Conservation (phyloP, 139 green algal genomes). For the Chlorella vulgaris region DNA sequence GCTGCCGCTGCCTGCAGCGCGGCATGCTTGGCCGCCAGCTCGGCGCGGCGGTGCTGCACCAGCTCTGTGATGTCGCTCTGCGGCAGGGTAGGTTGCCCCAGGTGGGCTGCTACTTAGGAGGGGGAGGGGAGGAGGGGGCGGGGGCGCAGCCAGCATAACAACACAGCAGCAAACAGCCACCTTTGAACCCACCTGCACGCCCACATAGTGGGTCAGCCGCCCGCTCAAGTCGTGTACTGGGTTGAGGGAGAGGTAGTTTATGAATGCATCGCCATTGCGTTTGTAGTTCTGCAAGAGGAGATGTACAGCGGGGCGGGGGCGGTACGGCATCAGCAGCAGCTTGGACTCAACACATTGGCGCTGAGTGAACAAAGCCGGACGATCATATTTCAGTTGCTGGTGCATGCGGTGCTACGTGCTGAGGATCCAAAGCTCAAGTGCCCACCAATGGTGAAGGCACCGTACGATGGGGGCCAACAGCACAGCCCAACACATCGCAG, state of each 20-base stretch:
- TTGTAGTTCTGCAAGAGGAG: conserved; percentile 63
- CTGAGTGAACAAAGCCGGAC: too few species aligned
- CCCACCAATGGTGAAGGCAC: too few species aligned
- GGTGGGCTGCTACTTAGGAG: too few species aligned
- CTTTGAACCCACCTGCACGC: too few species aligned
- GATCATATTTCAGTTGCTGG: too few species aligned
- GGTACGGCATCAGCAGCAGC: not conserved
- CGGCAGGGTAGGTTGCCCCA: not conserved
- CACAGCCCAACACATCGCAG: too few species aligned
- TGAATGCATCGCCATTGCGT: conserved; percentile 70
- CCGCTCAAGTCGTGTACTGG: conserved; percentile 67
- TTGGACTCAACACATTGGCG: not conserved
- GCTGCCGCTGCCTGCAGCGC: conserved; percentile 66
- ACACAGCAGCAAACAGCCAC: not conserved
- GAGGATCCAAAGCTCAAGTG: too few species aligned
- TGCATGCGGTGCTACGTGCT: too few species aligned
- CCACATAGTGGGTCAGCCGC: conserved; percentile 81
- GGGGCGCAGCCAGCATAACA: not conserved
- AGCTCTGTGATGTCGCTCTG: conserved; percentile 65
- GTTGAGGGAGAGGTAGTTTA: conserved; percentile 82
- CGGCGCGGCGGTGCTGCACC: conserved; percentile 62
- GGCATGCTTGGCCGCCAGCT: conserved; percentile 67
- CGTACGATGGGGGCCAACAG: too few species aligned
- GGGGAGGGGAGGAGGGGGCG: not conserved
- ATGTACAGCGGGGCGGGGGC: not conserved